A percentile compares a stretch with the other conserved stretches of the same genome.
phyloP scores from a whole-genome alignment of 768 basidiomycete species.

The Suillus plorans region DNA sequence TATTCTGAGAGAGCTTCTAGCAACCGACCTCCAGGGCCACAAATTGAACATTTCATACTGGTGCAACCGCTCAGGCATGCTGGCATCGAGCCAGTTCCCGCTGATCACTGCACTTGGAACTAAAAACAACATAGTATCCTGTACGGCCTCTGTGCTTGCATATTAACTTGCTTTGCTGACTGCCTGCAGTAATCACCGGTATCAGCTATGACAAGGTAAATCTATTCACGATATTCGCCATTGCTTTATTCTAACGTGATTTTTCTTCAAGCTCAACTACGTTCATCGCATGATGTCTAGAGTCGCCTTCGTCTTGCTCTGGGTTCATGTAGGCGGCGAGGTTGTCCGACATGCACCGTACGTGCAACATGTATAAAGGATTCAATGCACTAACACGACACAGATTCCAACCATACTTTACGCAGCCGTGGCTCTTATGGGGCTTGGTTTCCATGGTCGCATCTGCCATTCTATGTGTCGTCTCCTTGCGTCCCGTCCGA shows the following conservation, averaged over 20 bases:
- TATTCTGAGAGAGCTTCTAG: conserved; percentile 8
- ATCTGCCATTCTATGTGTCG: conserved; percentile 40
- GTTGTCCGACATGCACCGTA: conserved; percentile 22
- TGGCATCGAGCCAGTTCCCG: conserved; percentile 50
- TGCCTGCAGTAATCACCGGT: conserved; percentile 46
- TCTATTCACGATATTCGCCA: conserved; percentile 13
- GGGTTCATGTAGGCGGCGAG: conserved; percentile 46
- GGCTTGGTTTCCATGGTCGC: conserved; percentile 37
- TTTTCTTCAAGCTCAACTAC: conserved; percentile 28
- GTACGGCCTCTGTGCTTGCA: conserved; percentile 23
- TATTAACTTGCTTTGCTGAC: background rate
- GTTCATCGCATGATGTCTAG: conserved; percentile 47
- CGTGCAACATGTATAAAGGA: background rate
- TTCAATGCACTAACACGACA: background rate
- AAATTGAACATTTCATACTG: conserved; percentile 22
- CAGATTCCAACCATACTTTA: conserved; percentile 11
- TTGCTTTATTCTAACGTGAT: background rate
- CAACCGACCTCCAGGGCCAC: conserved; percentile 19
- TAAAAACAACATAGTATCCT: conserved; percentile 55
- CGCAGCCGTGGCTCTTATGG: conserved; percentile 17
- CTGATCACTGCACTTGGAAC: conserved; percentile 58
- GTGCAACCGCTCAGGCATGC: conserved; percentile 38
- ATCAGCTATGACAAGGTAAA: conserved; percentile 48
- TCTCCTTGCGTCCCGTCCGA: conserved; percentile 49
- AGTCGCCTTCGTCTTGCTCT: conserved; percentile 42